A percentile compares a stretch with the other conserved stretches of the same genome.
Conservation (phyloP, 2,329 filamentous ascomycete genomes). For the Aspergillus unguis region DNA sequence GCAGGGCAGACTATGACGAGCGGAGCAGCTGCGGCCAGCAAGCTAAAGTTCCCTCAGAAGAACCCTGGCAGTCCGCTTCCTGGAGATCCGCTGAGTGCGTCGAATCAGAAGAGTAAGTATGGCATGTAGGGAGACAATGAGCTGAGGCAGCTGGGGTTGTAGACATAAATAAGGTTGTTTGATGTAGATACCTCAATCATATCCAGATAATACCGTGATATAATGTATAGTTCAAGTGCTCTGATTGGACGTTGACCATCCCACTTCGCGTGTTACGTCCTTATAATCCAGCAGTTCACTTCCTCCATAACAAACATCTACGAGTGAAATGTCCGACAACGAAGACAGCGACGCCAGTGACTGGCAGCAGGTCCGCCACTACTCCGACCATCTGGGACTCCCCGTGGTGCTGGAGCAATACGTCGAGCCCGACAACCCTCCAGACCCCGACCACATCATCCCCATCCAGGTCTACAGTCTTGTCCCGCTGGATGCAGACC, state of each 20-base stretch:
- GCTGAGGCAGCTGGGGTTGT: slow-evolving; percentile 12
- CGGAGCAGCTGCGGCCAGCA: slow-evolving; percentile 6
- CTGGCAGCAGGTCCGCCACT: slow-evolving; percentile 16
- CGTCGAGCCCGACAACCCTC: slow-evolving; percentile 2
- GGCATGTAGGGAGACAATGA: slow-evolving; percentile 15
- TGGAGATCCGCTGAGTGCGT: no score
- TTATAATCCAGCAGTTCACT: not conserved
- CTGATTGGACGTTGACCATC: not conserved
- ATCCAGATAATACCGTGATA: not conserved
- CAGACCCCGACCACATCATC: not conserved
- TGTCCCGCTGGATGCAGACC: not conserved
- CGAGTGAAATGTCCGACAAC: not conserved
- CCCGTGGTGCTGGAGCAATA: slow-evolving; percentile 17
- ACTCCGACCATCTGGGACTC: slow-evolving; percentile 17
- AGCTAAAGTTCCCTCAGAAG: slow-evolving; percentile 11
- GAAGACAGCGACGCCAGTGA: not conserved
- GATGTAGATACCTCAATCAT: not conserved
- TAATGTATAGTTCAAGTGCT: not conserved
- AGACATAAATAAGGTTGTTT: not conserved
- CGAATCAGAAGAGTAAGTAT: no score
- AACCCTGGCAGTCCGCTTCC: slow-evolving; percentile 9
- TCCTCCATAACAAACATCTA: not conserved
- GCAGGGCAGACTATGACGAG: slow-evolving; percentile 6
- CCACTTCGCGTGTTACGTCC: not conserved
- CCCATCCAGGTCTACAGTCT: slow-evolving; percentile 16